Conservation (phyloP, 768 basidiomycete genomes). For the Rhizopogon rudus region DNA sequence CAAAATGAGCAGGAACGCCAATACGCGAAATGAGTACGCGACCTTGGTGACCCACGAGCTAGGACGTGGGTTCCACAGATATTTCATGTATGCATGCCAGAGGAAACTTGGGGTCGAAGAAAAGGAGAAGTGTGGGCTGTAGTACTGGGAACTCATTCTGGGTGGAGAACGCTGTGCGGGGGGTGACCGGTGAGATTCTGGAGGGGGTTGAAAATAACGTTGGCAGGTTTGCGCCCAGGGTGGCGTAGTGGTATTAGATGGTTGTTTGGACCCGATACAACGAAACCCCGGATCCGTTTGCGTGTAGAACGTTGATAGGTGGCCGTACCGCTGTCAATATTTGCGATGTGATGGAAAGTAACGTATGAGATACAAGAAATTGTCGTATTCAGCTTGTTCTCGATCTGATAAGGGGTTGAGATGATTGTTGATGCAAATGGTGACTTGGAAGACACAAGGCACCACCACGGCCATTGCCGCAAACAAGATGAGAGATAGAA, state of each 20-base stretch:
- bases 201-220: slow-evolving; percentile 8
- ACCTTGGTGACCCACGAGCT: slow-evolving; percentile 64
- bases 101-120: slow-evolving; percentile 36
- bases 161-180: background rate
- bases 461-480: slow-evolving; percentile 1
- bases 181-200: too few relatives aligned
- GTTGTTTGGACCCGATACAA: background rate
- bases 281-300: background rate
- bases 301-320: slow-evolving; percentile 3
- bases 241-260: background rate
- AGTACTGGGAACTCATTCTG: slow-evolving; percentile 1
- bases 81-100: slow-evolving; percentile 57
- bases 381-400: background rate
- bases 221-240: slow-evolving; percentile 8
- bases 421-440: background rate
- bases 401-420: background rate
- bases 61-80: slow-evolving; percentile 60
- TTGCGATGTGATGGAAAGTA: background rate
- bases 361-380: slow-evolving; percentile 2
- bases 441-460: background rate
- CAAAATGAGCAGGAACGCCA: slow-evolving; percentile 46
- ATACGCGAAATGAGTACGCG: slow-evolving; percentile 59
- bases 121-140: slow-evolving; percentile 12
- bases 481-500: slow-evolving; percentile 1
- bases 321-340: slow-evolving; percentile 6